Conservation (phyloP, 2,329 filamentous ascomycete species). For the Fusarium oligoseptatum region DNA sequence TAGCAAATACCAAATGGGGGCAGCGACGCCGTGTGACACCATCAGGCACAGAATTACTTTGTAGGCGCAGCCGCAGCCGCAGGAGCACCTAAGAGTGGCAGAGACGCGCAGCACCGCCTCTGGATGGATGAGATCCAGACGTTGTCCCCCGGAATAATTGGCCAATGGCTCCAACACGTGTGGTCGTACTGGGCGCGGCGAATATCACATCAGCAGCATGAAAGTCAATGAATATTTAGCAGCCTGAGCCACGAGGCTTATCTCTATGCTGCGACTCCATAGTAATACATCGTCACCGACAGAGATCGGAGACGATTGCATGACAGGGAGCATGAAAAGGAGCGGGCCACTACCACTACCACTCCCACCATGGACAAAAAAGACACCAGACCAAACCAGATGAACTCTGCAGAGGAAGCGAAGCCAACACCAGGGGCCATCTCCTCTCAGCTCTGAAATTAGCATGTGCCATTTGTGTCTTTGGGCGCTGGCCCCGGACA, state of each 20-base stretch:
- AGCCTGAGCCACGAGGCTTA: constrained; percentile 5
- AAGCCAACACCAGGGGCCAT: not conserved
- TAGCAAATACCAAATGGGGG: constrained; percentile 24
- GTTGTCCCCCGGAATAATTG: constrained; percentile 23
- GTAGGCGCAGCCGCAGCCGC: constrained; percentile 24
- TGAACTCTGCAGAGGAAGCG: not conserved
- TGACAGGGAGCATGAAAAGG: not conserved
- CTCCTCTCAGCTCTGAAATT: constrained; percentile 37
- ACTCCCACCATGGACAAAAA: not conserved
- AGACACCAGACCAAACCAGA: not conserved
- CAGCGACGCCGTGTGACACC: constrained; percentile 15
- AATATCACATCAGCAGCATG: constrained; percentile 15
- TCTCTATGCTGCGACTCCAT: not conserved
- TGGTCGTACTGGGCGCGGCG: constrained; percentile 12
- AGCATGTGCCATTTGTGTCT: constrained; percentile 20
- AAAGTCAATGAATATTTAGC: not conserved
- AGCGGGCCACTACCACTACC: not conserved
- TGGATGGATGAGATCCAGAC: constrained; percentile 2
- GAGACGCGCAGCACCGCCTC: constrained; percentile 6
- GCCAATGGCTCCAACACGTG: constrained; percentile 37
- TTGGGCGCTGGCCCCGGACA: constrained; percentile 16
- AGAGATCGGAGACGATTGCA: not conserved
- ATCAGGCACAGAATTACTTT: constrained; percentile 12
- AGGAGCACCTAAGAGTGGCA: constrained; percentile 11
- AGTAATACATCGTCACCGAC: not conserved